Conservation (phyloP, 805 yeast genomes). For the Torulaspora delbrueckii region DNA sequence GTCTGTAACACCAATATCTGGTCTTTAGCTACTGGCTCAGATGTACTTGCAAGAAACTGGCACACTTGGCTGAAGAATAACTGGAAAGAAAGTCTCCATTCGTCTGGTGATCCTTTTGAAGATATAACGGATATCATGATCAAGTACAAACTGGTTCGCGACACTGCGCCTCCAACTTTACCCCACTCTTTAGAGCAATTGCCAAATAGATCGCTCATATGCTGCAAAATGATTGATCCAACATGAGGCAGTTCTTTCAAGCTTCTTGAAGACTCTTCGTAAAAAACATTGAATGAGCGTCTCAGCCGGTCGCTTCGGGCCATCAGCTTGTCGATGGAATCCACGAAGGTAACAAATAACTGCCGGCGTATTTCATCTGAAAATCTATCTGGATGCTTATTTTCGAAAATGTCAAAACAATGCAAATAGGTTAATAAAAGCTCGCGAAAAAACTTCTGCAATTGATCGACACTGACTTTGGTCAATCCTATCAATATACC, state of each 20-base stretch:
- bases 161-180: constrained; percentile 56
- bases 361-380: constrained; percentile 30
- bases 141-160: constrained; percentile 53
- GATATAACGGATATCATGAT: constrained; percentile 40
- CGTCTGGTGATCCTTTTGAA: constrained; percentile 19
- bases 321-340: constrained; percentile 55
- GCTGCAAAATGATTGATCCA: constrained; percentile 47
- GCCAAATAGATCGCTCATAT: constrained; percentile 44
- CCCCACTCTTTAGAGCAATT: constrained; percentile 55
- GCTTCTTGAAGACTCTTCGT: constrained; percentile 28
- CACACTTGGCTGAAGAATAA: constrained; percentile 35
- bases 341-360: constrained; percentile 53
- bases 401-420: constrained; percentile 30
- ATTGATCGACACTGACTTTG: constrained; percentile 48
- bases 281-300: constrained; percentile 50
- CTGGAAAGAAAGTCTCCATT: constrained; percentile 29
- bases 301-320: constrained; percentile 63
- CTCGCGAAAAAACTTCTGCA: constrained; percentile 58
- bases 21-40: constrained; percentile 49
- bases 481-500: constrained; percentile 47
- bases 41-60: constrained; percentile 44
- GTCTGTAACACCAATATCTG: constrained; percentile 60
- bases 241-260: constrained; percentile 40
- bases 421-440: constrained; percentile 41
- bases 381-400: constrained; percentile 14